Base-by-base conservation (phyloP, 768 basidiomycete species). In the Mycena vitilis region DNA sequence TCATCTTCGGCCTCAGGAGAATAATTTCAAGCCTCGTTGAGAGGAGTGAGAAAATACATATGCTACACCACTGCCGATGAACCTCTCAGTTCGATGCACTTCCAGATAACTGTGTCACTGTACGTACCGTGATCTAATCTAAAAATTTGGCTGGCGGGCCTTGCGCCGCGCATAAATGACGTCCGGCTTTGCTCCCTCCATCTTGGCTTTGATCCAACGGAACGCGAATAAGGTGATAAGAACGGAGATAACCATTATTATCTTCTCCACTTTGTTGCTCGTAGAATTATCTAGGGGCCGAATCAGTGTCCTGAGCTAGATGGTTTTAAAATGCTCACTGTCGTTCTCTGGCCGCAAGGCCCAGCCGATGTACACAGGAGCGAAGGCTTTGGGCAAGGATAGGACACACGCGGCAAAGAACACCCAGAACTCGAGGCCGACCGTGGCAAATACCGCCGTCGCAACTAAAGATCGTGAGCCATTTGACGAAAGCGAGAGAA, bases 381-480 rank as follows among this genome's bases (percentile, higher is more conserved):
- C 60, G 44, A 70, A 44, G 1, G n/a, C n/a, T 38, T 62, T 70
- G 2, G 68, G 68, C 6, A 70, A 40, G 0, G 68, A 59, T 1
- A 70, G 52, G 34, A 65, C 13, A 3, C 57, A 42, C 0, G 63
- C 68, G 20, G 54, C 53, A 9, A 65, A n/a, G 59, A 65, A 70
- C 12, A 52, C 45, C 11, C 18, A 44, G 45, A 70, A 70, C 11
- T 18, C 8, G 15, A 70, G 8, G 20, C 68, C 68, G 5, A 70
- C 68, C 8, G 68, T 65, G 9, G 68, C 40, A 15, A 70, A 70
- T 18, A 70, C 38, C 4, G 60, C 51, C 5, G 68, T 70, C 13
- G 68, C 68, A 16, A 65, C 66, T 68, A 36, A 6, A 25, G 1
- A 15, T 18, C 2, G 37, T 37, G 15, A n/a, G n/a, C 22, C 20